Evolutionary conservation across 192 early-diverging fungal genomes (phyloP), one percentile per base, ranked within the genome.

Genomic region (Thamnidium elegans): DNA sequence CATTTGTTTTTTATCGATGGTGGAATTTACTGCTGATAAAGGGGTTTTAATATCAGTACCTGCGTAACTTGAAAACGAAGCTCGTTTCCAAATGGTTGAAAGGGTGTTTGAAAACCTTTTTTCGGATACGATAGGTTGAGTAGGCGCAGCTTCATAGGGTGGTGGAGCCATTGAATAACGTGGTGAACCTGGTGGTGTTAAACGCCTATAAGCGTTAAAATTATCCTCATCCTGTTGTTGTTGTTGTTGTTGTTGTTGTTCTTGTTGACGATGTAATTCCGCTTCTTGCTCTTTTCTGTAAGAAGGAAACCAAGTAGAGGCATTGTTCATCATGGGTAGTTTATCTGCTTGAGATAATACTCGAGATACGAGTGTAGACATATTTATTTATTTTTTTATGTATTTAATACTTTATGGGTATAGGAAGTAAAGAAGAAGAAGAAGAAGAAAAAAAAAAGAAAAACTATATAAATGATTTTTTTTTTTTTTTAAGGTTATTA

Each of bases 121-220:
- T 39, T 58, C 56, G 5, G 13, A 26, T 62, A 36, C 30, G 5
- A 26, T 32, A n/a, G 46, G 14, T 50, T 44, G 15, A 48, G 46
- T 34, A 21, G 36, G n/a, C 3, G 53, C 42, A 14, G 53, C 53
- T 44, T 65, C 63, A 45, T 65, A 65, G 21, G 63, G 52, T 39
- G 67, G 58, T 3, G 67, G 67, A 23, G 50, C 30, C 21, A 45
- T 45, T 43, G 67, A 50, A 53, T 67, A 59, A 1, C 36, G 42
- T 15, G 53, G 55, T 9, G 55, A 59, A 7, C 46, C 51, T 14
- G 51, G 55, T 32, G 55, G 19, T 48, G 55, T 62, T n/a, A 34
- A 8, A 34, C 61, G 61, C 9, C 36, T 39, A 39, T 39, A 39
- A 39, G 36, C 36, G 36, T 39, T 39, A 13, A n/a, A 32, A n/a